Conservation (phyloP, 768 basidiomycete genomes). For the Tephrocybe sp. region DNA sequence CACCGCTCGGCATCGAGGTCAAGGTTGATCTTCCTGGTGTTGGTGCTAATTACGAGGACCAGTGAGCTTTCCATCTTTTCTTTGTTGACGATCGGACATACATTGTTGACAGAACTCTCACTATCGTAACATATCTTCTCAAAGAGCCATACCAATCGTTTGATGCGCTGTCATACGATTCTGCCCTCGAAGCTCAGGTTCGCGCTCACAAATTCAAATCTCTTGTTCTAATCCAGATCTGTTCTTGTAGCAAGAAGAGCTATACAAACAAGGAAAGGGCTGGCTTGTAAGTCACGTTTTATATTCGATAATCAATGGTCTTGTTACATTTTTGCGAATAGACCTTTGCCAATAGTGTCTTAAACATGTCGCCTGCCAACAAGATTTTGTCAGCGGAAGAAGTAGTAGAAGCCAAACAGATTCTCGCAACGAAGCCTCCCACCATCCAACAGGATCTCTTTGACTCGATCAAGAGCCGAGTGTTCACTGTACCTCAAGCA, state of each 20-base stretch:
- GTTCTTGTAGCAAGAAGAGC: conserved; percentile 24
- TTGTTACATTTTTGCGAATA: neutral
- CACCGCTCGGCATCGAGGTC: conserved; percentile 23
- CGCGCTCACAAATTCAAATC: too few relatives aligned
- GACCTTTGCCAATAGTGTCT: conserved; percentile 30
- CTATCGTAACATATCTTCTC: conserved; percentile 29
- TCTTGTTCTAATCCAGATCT: neutral
- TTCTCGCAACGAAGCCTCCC: conserved; percentile 26
- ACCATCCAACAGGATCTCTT: conserved; percentile 27
- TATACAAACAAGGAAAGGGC: conserved; percentile 26
- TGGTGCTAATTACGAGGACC: conserved; percentile 33
- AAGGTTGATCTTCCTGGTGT: conserved; percentile 34
- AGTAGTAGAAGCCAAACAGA: conserved; percentile 18
- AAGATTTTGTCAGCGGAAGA: conserved; percentile 25
- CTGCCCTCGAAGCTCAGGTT: conserved; percentile 27
- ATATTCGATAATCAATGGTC: neutral
- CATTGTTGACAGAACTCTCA: conserved; percentile 21
- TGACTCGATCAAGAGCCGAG: conserved; percentile 24
- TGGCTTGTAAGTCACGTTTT: conserved; percentile 24
- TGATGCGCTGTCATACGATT: conserved; percentile 29
- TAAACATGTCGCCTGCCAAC: conserved; percentile 27
- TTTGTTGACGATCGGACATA: neutral
- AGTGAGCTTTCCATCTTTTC: conserved; percentile 15
- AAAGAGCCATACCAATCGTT: conserved; percentile 28
- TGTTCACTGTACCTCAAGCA: conserved; percentile 26